Conservation (phyloP, 1,139 yeast species). For the Wickerhamomyces sp. region DNA sequence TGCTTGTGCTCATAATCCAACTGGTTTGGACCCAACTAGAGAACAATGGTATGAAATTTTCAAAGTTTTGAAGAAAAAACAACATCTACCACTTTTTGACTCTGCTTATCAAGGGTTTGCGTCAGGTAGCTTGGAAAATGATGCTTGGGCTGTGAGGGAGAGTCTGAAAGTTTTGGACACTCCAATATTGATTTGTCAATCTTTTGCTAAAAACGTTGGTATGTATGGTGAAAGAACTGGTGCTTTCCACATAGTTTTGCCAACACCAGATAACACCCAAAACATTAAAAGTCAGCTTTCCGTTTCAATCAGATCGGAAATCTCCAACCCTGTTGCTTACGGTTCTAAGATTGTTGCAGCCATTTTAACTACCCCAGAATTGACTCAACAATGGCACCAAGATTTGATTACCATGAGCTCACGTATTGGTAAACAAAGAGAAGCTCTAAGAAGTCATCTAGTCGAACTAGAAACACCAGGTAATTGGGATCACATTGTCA, state of each 20-base stretch:
- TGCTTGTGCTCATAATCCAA: conserved; percentile 98
- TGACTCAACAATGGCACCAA: conserved; percentile 75
- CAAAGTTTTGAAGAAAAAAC: conserved; percentile 49
- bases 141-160: conserved; percentile 82
- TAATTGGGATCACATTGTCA: conserved; percentile 88
- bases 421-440: conserved; percentile 78
- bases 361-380: conserved; percentile 59
- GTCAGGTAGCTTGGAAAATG: conserved; percentile 77
- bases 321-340: conserved; percentile 93
- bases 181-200: conserved; percentile 79
- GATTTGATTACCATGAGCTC: conserved; percentile 88
- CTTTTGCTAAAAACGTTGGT: conserved; percentile 97
- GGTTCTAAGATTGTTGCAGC: conserved; percentile 91
- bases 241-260: conserved; percentile 71
- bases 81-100: conserved; percentile 84
- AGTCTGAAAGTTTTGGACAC: conserved; percentile 53
- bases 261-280: conserved; percentile 34
- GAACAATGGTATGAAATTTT: conserved; percentile 82
- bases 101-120: conserved; percentile 98
- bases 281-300: conserved; percentile 75
- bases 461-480: conserved; percentile 74
- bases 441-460: conserved; percentile 56
- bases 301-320: conserved; percentile 74
- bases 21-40: conserved; percentile 88
- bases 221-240: conserved; percentile 98